These are phyloP conservation scores for Cutaneotrichosporon mucoides DNA, from an alignment of 1,284 basidiomycete genomes.

Conservation along the genomic window DNA sequence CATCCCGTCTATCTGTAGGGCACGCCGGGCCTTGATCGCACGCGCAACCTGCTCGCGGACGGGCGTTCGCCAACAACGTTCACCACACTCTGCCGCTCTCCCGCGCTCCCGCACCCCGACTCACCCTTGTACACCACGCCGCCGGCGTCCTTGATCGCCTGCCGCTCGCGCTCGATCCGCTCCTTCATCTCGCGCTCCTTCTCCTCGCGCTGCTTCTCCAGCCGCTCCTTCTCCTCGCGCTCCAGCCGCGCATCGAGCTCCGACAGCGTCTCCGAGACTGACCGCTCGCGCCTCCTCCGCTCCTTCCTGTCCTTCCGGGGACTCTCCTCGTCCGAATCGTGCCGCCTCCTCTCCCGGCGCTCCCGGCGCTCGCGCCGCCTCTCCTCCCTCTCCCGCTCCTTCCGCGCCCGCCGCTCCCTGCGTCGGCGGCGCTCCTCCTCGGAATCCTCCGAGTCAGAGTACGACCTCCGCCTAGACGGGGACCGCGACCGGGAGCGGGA, in stretches of 20 bases:
- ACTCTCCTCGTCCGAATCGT: constrained; percentile 8
- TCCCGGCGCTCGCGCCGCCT: background rate
- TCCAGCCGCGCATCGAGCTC: constrained; percentile 49
- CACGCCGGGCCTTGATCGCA: no score
- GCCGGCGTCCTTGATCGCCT: constrained; percentile 28
- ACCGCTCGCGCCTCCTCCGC: constrained; percentile 1
- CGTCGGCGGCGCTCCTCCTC: background rate
- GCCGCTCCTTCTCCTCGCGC: constrained; percentile 46
- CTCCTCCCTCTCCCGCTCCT: constrained; percentile 10
- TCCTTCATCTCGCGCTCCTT: constrained; percentile 35
- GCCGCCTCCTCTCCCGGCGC: constrained; percentile 6
- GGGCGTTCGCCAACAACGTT: no score
- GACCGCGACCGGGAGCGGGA: background rate
- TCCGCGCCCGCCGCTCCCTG: constrained; percentile 5
- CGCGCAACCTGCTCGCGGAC: no score
- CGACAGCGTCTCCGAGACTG: constrained; percentile 34
- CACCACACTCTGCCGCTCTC: no score
- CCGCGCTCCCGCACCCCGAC: background rate
- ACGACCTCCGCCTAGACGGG: background rate
- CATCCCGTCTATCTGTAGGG: no score
- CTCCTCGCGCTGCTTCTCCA: constrained; percentile 33
- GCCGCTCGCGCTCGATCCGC: constrained; percentile 33
- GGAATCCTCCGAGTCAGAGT: constrained; percentile 18
- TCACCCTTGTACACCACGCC: constrained; percentile 47
- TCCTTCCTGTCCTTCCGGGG: background rate